phyloP scores from a whole-genome alignment of 108 stramenopile genomes.

The Fragilaria radians region DNA sequence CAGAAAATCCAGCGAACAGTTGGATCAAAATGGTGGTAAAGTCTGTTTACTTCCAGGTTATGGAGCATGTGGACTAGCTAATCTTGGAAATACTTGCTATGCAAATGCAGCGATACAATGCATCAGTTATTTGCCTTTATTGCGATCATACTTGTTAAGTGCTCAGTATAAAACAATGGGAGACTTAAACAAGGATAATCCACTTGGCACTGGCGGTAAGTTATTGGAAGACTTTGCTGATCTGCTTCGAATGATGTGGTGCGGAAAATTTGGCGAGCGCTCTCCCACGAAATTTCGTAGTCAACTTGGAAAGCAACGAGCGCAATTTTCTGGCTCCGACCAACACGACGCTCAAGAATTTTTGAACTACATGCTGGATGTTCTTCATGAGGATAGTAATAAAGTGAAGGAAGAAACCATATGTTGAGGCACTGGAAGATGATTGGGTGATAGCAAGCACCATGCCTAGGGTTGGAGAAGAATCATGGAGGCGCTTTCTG shows the following conservation, averaged over 20 bases:
- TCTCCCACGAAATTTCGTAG: slow-evolving; percentile 70
- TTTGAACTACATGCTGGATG: slow-evolving; percentile 87
- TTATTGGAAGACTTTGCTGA: slow-evolving; percentile 89
- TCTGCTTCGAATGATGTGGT: slow-evolving; percentile 80
- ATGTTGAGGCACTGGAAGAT: slow-evolving; percentile 83
- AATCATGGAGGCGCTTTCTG: slow-evolving; percentile 74
- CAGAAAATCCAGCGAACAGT: neutral
- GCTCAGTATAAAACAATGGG: slow-evolving; percentile 62
- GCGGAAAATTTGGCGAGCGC: slow-evolving; percentile 61
- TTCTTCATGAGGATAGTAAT: slow-evolving; percentile 92
- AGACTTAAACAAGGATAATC: slow-evolving; percentile 92
- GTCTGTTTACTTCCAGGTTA: slow-evolving; percentile 75
- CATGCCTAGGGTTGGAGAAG: slow-evolving; percentile 65
- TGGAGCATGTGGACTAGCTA: slow-evolving; percentile 78
- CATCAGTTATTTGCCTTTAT: slow-evolving; percentile 80
- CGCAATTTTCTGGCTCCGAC: slow-evolving; percentile 88
- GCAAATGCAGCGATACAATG: slow-evolving; percentile 92
- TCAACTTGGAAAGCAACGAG: slow-evolving; percentile 61
- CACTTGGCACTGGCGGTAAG: slow-evolving; percentile 90
- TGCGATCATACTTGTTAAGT: slow-evolving; percentile 83
- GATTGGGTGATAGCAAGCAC: slow-evolving; percentile 57
- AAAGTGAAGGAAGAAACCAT: slow-evolving; percentile 89
- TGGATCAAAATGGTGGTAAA: slow-evolving; percentile 18
- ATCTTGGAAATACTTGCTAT: slow-evolving; percentile 96
- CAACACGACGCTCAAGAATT: slow-evolving; percentile 97